These are phyloP conservation scores for Westerdykella ornata DNA, from an alignment of 2,329 filamentous ascomycete species.

Conservation along the genomic window DNA sequence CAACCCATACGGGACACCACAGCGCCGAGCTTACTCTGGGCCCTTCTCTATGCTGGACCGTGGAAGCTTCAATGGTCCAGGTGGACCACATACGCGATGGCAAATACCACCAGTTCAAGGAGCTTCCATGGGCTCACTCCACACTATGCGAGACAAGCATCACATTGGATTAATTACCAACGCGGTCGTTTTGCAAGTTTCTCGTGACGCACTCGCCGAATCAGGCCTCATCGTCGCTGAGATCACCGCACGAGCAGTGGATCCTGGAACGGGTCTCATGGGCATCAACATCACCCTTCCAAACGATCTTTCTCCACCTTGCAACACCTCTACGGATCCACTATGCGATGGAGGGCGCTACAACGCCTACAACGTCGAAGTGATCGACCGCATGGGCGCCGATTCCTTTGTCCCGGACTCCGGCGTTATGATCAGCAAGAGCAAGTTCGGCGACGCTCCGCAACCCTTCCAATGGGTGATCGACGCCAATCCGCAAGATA, in stretches of 20 bases:
- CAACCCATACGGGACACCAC: constrained; percentile 45
- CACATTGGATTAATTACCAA: constrained; percentile 46
- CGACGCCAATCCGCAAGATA: constrained; percentile 50
- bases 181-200: constrained; percentile 42
- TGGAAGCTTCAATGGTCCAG: constrained; percentile 49
- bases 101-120: constrained; percentile 48
- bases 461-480: constrained; percentile 51
- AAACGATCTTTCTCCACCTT: constrained; percentile 42
- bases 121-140: constrained; percentile 46
- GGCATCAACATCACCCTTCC: constrained; percentile 44
- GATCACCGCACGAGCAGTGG: constrained; percentile 45
- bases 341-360: constrained; percentile 49
- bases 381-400: constrained; percentile 50
- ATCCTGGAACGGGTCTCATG: constrained; percentile 39
- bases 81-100: constrained; percentile 49
- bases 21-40: constrained; percentile 46
- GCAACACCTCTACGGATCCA: constrained; percentile 39
- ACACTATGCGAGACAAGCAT: constrained; percentile 50
- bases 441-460: constrained; percentile 39
- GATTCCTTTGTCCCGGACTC: constrained; percentile 49
- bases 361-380: constrained; percentile 49
- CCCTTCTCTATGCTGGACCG: constrained; percentile 50
- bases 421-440: constrained; percentile 51
- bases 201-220: constrained; percentile 38
- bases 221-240: constrained; percentile 44